Evolutionary conservation across 805 yeast species (phyloP), one percentile per base, ranked within the genome.

Genomic region (Candida sanyiensis): DNA sequence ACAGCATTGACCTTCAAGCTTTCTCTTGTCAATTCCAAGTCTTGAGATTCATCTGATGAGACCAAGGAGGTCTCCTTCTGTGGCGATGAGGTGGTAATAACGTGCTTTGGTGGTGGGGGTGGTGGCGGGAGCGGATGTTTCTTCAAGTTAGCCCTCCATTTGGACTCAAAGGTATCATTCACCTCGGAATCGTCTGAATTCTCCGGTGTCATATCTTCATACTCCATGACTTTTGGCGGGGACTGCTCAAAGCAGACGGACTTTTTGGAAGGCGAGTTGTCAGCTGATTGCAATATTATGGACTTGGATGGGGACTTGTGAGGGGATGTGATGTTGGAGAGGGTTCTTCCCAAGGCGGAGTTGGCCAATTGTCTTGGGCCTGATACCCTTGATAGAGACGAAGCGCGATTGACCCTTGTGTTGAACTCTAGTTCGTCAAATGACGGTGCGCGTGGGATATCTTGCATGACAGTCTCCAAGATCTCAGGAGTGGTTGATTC

Each of bases 101-200:
- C 40, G 51, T 50, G 56, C 49, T 61, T 39, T 16, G 71, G 67
- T 7, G 59, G 63, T 6, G 47, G 51, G 7, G 68, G 59, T 8
- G 67, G 61, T 4, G 71, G 71, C 22, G n/a, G n/a, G n/a, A 67
- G 45, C 3, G 70, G 63, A 34, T 59, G 64, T 9, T 38, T 34
- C 15, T 46, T 45, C 8, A 45, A 26, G 16, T 36, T 44, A 0
- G 43, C 47, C 13, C 43, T 46, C 66, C 66, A 60, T 19, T 48
- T 52, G 12, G 55, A 51, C 21, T 50, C 50, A 29, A 54, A 42
- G 0, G 43, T 20, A 3, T 50, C 50, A 10, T 46, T 40, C 6
- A 28, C 20, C 4, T 33, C 34, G 2, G 54, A 51, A 7, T 46
- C 34, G 20, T 50, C 51, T 1, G 59, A 54, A 35, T 51, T 28